Percentiles rank a stretch among this genome's conserved stretches.
Evolutionary conservation across 495 filamentous ascomycete genomes (phyloP).

Genomic region (Aspergillus bridgeri): DNA sequence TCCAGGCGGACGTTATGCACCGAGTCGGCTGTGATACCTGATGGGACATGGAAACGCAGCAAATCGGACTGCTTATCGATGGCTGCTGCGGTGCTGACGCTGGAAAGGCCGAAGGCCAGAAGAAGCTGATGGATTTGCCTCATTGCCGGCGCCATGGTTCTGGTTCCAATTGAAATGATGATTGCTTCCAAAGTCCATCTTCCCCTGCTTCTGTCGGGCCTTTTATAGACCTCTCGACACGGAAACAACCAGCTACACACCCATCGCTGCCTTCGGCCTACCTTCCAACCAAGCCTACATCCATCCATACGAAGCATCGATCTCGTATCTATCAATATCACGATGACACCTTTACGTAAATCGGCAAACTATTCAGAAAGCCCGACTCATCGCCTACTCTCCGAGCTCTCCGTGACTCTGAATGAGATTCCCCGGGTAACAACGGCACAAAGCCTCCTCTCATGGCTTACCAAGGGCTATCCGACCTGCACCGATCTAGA

Average conservation of each 20-base stretch:
- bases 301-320: neutral
- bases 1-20: conserved; percentile 33
- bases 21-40: conserved; percentile 25
- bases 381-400: neutral
- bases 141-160: neutral
- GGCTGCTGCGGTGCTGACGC: neutral
- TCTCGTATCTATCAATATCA: neutral
- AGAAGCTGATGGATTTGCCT: neutral
- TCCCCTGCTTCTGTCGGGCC: neutral
- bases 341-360: neutral
- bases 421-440: too few species aligned
- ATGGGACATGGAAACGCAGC: conserved; percentile 9
- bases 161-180: neutral
- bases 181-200: neutral
- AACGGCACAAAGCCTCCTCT: neutral
- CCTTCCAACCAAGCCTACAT: neutral
- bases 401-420: neutral
- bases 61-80: neutral
- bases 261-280: neutral
- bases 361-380: neutral
- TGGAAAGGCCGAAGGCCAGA: conserved; percentile 10
- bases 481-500: neutral
- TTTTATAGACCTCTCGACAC: neutral
- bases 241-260: neutral
- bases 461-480: neutral